These are phyloP conservation scores for Aschersonia sp. DNA, from an alignment of 2,329 filamentous ascomycete genomes.

Conservation along the genomic window DNA sequence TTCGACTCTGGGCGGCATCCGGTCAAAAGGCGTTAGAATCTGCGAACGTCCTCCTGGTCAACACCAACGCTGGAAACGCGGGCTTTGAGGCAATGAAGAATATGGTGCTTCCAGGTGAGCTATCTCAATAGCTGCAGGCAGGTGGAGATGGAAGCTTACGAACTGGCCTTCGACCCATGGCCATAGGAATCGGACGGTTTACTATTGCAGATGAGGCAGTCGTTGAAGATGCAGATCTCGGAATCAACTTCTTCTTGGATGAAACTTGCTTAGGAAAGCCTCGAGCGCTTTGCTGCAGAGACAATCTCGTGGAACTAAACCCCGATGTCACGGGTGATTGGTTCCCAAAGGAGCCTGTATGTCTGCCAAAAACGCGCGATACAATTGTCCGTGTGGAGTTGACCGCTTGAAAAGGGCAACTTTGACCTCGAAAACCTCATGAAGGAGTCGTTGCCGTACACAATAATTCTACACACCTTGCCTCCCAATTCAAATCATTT, in stretches of 20 bases:
- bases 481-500: slow-evolving; percentile 31
- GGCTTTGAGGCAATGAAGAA: slow-evolving; percentile 93
- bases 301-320: slow-evolving; percentile 74
- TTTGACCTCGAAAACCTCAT: slow-evolving; percentile 27
- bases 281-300: slow-evolving; percentile 64
- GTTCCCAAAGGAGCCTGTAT: slow-evolving; percentile 31
- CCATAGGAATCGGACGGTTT: slow-evolving; percentile 67
- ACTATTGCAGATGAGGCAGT: slow-evolving; percentile 72
- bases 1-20: slow-evolving; percentile 86
- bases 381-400: slow-evolving; percentile 2
- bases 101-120: slow-evolving; percentile 69
- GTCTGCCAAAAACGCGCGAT: neutral
- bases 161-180: neutral
- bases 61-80: slow-evolving; percentile 73
- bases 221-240: slow-evolving; percentile 73
- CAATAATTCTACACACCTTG: slow-evolving; percentile 39
- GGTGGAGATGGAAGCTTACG: neutral
- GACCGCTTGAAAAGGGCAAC: slow-evolving; percentile 10
- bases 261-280: slow-evolving; percentile 61
- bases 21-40: slow-evolving; percentile 85
- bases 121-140: neutral
- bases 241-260: slow-evolving; percentile 94
- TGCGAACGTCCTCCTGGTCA: slow-evolving; percentile 81
- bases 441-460: slow-evolving; percentile 26
- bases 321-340: slow-evolving; percentile 77